Evolutionary conservation across 2,329 filamentous ascomycete species (phyloP).

Genomic region (Knoxdaviesia proteae): DNA sequence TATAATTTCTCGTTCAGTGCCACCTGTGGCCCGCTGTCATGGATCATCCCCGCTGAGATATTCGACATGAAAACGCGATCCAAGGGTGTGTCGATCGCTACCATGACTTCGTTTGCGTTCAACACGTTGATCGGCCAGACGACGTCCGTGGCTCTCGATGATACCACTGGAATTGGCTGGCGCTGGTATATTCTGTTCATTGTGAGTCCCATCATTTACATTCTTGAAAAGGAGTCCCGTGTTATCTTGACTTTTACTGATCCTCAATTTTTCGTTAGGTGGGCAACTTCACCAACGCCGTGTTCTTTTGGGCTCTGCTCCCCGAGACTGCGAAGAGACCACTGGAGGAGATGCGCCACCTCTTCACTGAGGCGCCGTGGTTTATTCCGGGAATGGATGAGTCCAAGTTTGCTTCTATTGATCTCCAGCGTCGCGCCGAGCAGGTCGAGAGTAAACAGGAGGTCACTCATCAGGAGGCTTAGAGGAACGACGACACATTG

Average conservation of each 20-base stretch:
- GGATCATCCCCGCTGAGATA: constrained; percentile 47
- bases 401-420: constrained; percentile 17
- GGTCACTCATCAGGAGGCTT: neutral
- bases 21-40: constrained; percentile 44
- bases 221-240: neutral
- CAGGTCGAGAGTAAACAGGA: constrained; percentile 32
- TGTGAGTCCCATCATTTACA: constrained; percentile 7
- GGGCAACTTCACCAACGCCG: constrained; percentile 34
- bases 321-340: constrained; percentile 45
- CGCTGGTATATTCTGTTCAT: constrained; percentile 25
- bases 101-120: constrained; percentile 54
- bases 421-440: constrained; percentile 36
- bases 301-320: constrained; percentile 40
- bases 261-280: constrained; percentile 12
- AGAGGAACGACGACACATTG: no score
- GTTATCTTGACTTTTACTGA: neutral
- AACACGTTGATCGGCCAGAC: constrained; percentile 52
- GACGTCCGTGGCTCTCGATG: constrained; percentile 31
- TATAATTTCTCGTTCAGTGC: constrained; percentile 62
- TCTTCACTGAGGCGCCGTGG: constrained; percentile 43
- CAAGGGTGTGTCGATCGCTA: constrained; percentile 56
- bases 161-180: constrained; percentile 21
- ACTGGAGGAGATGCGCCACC: constrained; percentile 47
- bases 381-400: constrained; percentile 38
- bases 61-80: constrained; percentile 58